These are phyloP conservation scores for Haplographium delicatum DNA, from an alignment of 495 filamentous ascomycete species.

Conservation along the genomic window DNA sequence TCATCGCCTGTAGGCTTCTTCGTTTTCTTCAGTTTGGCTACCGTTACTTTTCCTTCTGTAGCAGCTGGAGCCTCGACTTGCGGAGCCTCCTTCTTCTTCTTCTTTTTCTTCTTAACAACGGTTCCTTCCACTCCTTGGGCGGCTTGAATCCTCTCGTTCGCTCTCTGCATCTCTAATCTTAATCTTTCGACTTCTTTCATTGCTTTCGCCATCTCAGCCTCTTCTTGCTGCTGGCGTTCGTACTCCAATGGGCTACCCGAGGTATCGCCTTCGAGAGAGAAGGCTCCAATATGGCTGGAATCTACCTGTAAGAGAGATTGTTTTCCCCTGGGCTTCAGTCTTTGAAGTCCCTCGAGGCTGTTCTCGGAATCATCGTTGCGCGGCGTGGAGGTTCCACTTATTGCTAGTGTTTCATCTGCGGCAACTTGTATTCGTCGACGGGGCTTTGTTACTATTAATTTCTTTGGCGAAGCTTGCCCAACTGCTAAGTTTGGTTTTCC, in stretches of 20 bases:
- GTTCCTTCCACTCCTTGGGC: constrained; percentile 67
- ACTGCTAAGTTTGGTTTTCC: constrained; percentile 36
- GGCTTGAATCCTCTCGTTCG: constrained; percentile 72
- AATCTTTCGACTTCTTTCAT: constrained; percentile 81
- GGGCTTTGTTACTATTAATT: constrained; percentile 17
- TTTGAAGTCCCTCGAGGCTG: constrained; percentile 19
- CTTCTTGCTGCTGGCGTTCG: constrained; percentile 53
- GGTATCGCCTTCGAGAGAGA: constrained; percentile 54
- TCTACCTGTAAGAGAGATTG: constrained; percentile 77
- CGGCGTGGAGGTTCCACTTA: constrained; percentile 27
- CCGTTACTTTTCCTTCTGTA: constrained; percentile 11
- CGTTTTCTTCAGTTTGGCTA: constrained; percentile 33
- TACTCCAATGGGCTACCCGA: constrained; percentile 28
- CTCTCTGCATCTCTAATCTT: constrained; percentile 85
- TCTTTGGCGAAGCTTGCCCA: constrained; percentile 19
- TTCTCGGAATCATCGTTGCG: constrained; percentile 34
- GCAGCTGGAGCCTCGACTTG: constrained; percentile 21
- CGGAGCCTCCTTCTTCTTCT: constrained; percentile 37
- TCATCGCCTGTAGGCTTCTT: constrained; percentile 19
- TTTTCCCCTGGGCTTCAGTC: constrained; percentile 40
- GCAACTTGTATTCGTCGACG: constrained; percentile 31
- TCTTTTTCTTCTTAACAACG: constrained; percentile 75
- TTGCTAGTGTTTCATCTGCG: constrained; percentile 26
- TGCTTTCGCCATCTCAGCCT: constrained; percentile 78
- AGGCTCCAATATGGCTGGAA: constrained; percentile 65